These are phyloP conservation scores for Hirschioporus abietinus DNA, from an alignment of 768 basidiomycete species.

Conservation along the genomic window DNA sequence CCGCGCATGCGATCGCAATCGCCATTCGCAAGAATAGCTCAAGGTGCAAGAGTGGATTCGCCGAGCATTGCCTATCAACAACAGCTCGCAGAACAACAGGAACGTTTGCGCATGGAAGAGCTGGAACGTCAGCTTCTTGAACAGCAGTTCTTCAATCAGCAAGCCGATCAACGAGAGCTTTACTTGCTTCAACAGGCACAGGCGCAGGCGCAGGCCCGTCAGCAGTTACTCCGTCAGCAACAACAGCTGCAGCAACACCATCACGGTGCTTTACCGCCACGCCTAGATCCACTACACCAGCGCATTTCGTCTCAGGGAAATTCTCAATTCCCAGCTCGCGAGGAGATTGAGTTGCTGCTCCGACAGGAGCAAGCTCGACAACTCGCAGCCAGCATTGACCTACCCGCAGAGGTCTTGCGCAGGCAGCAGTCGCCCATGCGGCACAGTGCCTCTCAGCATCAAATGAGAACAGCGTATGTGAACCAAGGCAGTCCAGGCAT, in stretches of 20 bases:
- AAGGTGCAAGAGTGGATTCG: slow-evolving; percentile 18
- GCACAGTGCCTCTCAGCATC: background rate
- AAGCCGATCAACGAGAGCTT: slow-evolving; percentile 11
- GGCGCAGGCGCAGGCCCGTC: slow-evolving; percentile 26
- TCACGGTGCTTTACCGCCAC: slow-evolving; percentile 14
- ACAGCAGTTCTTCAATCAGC: slow-evolving; percentile 45
- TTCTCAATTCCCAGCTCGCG: background rate
- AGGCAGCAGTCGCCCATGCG: background rate
- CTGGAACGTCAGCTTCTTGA: slow-evolving; percentile 57
- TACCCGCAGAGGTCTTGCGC: background rate
- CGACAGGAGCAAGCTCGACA: background rate
- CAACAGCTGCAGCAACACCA: slow-evolving; percentile 23
- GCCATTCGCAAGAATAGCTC: slow-evolving; percentile 19
- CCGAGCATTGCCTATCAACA: slow-evolving; percentile 25
- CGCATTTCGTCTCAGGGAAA: slow-evolving; percentile 36
- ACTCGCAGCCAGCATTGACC: background rate
- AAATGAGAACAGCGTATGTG: background rate
- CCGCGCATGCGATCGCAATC: slow-evolving; percentile 20
- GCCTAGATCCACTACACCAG: slow-evolving; percentile 23
- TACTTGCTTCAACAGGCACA: slow-evolving; percentile 11
- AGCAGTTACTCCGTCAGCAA: slow-evolving; percentile 20
- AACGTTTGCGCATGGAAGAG: slow-evolving; percentile 60
- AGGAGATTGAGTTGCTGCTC: background rate
- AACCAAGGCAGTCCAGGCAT: background rate
- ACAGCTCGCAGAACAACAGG: slow-evolving; percentile 54